Conservation (phyloP, 2,329 filamentous ascomycete genomes). For the Nannizzia gypsea region DNA sequence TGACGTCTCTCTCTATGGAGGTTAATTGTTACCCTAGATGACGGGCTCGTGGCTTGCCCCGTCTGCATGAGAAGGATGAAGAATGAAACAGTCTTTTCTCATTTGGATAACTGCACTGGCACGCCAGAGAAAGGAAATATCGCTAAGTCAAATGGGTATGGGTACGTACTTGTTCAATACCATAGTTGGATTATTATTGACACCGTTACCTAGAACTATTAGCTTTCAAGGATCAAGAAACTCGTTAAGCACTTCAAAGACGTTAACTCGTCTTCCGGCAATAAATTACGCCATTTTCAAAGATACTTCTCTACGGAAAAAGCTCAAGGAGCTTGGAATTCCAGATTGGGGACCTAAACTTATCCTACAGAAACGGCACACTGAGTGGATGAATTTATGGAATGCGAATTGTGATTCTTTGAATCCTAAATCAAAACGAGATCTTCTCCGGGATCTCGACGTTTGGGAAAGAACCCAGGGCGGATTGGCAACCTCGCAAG, state of each 20-base stretch:
- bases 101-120: constrained; percentile 57
- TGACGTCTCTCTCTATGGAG: not conserved
- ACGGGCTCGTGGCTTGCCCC: constrained; percentile 72
- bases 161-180: not conserved
- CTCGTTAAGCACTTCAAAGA: constrained; percentile 19
- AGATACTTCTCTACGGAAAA: constrained; percentile 64
- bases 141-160: constrained; percentile 12
- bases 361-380: constrained; percentile 67
- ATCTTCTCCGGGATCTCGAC: constrained; percentile 68
- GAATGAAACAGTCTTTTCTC: constrained; percentile 60
- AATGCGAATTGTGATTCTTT: constrained; percentile 92
- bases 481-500: constrained; percentile 29
- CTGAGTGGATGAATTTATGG: constrained; percentile 90
- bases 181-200: not conserved
- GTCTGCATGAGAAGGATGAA: constrained; percentile 74
- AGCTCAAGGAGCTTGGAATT: constrained; percentile 69
- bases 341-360: constrained; percentile 55
- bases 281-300: constrained; percentile 82
- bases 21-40: constrained; percentile 37
- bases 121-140: not conserved
- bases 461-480: constrained; percentile 79
- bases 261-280: constrained; percentile 57
- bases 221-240: not conserved
- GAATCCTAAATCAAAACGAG: constrained; percentile 54
- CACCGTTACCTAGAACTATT: not conserved